Evolutionary conservation across 352 stramenopile species (phyloP).

Genomic region (Pythium dissotocum): DNA sequence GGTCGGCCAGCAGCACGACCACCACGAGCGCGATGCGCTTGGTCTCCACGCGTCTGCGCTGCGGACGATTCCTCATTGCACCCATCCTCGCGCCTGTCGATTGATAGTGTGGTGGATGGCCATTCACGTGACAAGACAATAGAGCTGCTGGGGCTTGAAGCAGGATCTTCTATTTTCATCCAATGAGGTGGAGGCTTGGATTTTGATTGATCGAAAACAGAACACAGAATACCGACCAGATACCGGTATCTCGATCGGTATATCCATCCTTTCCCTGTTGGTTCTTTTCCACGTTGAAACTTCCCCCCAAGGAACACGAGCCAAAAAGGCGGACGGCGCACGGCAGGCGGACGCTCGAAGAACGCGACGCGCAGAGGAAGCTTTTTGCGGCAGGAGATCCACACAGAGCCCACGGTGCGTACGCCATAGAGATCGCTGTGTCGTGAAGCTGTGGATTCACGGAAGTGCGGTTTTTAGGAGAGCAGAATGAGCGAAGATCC

Average conservation of each 20-base stretch:
- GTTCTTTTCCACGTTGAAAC: constrained; percentile 18
- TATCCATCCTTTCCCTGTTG: constrained; percentile 8
- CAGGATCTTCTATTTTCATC: constrained; percentile 11
- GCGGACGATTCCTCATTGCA: background rate
- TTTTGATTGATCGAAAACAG: constrained; percentile 14
- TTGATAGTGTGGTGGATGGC: too few relatives aligned
- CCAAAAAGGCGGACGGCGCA: constrained; percentile 7
- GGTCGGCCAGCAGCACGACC: constrained; percentile 65
- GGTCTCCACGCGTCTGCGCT: constrained; percentile 27
- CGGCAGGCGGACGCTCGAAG: background rate
- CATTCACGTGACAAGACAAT: too few relatives aligned
- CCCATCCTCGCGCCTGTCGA: background rate
- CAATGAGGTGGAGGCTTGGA: background rate
- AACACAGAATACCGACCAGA: constrained; percentile 8
- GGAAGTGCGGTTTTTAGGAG: background rate
- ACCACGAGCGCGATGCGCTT: constrained; percentile 63
- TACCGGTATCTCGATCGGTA: constrained; percentile 26
- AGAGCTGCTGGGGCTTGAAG: constrained; percentile 5
- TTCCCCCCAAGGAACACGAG: constrained; percentile 20
- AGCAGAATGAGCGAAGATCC: constrained; percentile 23
- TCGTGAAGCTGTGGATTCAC: background rate
- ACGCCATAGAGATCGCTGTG: background rate
- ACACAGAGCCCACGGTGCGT: background rate
- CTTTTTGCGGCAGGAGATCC: background rate
- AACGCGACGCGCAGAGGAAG: background rate